Base-by-base conservation (phyloP, 164 flowering plant genomes). In the Tetrastigma voinierianum region DNA sequence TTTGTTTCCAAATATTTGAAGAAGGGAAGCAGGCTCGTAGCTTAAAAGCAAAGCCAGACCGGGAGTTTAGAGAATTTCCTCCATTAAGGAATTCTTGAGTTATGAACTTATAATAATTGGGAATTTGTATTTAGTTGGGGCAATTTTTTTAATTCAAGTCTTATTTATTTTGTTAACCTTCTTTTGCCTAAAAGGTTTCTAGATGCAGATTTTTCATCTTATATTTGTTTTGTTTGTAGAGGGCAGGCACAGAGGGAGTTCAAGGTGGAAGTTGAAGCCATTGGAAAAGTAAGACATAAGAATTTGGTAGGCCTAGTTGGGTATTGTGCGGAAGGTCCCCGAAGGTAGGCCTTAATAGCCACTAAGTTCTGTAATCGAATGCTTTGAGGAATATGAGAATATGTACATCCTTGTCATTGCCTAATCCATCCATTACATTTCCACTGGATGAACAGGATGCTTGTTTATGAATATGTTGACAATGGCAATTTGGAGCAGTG, bases 401-500 rank as follows among this genome's bases (percentile, higher is more conserved):
- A 11, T 20, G 5, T 40, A 46, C 24, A 4, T 57, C 44, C 21
- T 15, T 47, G 12, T 25, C 32, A 2, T 51, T 11, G 0, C 15
- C 58, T 64, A 69, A 67, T 57, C 46, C 65, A 4, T 46, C 1
- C 45, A 32, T 48, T 67, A 20, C 40, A 59, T 18, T 12, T 66
- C 9, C 53, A 21, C n/a, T 73, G 56, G 59, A 32, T 15, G 6
- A 68, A 48, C 78, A 93, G 98, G 87, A 81, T 90, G 83, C 98
- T 93, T 19, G 90, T 93, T 25, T 93, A 89, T 73, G 98, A 93
- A 72, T 93, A 81, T 55, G 71, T 90, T 45, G 87, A 89, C 59
- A 93, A 93, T 80, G 98, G 96, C 45, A 93, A 87, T 81, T 78
- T 93, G 82, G 97, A 93, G 79, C 93, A 93, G 60, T 93, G 98